These are phyloP conservation scores for Conringia planisiliqua DNA, from an alignment of 345 rosid genomes.

Conservation along the genomic window DNA sequence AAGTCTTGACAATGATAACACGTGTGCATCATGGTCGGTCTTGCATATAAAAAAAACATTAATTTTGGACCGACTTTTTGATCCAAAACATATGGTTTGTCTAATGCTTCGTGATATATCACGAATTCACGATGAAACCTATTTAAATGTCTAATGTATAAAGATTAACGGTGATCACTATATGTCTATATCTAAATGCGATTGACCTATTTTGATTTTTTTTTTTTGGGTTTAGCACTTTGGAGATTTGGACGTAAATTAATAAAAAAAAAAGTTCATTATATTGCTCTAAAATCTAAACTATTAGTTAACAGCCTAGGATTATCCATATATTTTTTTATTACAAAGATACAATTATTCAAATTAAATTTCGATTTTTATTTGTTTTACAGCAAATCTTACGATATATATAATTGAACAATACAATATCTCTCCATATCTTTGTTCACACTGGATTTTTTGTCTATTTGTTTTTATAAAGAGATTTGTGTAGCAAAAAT, in stretches of 20 bases:
- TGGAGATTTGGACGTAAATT: too few relatives aligned
- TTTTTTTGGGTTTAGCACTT: not conserved
- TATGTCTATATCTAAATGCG: not conserved
- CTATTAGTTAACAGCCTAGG: too few relatives aligned
- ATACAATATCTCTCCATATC: too few relatives aligned
- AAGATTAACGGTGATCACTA: not conserved
- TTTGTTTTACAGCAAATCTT: too few relatives aligned
- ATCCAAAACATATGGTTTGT: conserved; percentile 13
- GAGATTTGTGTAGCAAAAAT: not conserved
- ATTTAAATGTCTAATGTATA: not conserved
- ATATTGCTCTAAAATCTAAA: too few relatives aligned
- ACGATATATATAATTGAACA: too few relatives aligned
- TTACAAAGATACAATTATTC: too few relatives aligned
- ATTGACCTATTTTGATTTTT: not conserved
- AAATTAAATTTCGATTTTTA: too few relatives aligned
- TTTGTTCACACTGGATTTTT: not conserved
- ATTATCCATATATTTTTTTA: too few relatives aligned
- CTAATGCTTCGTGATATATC: conserved; percentile 15
- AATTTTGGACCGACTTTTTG: conserved; percentile 15
- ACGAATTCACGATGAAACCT: not conserved
- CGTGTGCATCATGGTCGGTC: conserved; percentile 22
- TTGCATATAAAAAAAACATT: conserved; percentile 11
- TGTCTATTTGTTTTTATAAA: not conserved
- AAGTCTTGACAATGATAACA: conserved; percentile 9
- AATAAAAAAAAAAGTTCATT: too few relatives aligned